Base-by-base conservation (phyloP, 371 early-diverging fungal genomes). In the Lichtheimia corymbifera region DNA sequence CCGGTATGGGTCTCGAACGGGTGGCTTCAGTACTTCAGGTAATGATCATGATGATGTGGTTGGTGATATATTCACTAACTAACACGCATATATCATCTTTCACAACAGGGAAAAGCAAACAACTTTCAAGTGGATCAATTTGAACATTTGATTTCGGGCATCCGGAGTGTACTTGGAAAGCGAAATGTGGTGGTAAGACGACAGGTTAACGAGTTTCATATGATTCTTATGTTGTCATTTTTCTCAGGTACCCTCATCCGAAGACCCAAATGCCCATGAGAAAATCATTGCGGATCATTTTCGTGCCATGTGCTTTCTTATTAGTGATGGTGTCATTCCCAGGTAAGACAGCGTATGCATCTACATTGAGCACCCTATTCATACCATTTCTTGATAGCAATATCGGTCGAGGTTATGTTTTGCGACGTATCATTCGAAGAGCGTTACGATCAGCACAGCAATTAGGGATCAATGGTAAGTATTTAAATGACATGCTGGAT, bases 1-100 rank as follows among this genome's bases (percentile, higher is more conserved):
- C 93, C 2, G 93, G 93, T 4, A 91, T 92, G 93, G 93, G 93
- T 1, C 66, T 92, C 28, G 93, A 92, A 62, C 81, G 93, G 25
- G 71, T 92, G 72, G 82, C 86, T 5, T 74, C 84, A 11, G 88
- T 90, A 0, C 56, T 90, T 52, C 88, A 81, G 65, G 74, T 68
- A 66, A 12, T n/a, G 15, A n/a, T 30, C 0, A 25, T 24, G 45
- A 20, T 25, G 20, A 25, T 24, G 20, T 30, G 28, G 28, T 4
- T 28, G 28, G 40, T 0, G 2, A 30, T 40, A 14, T 20, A 5
- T 45, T 42, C 50, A 17, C 18, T 42, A 22, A 22, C 22, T 22
- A 1, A 22, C 22, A 22, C 35, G 20, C 17, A 43, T 41, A 44
- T 9, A 28, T 30, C 22, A 18, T 20, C 17, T 51, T 18, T 51